These are phyloP conservation scores for Candida tammaniensis DNA, from an alignment of 805 yeast species.

Conservation along the genomic window DNA sequence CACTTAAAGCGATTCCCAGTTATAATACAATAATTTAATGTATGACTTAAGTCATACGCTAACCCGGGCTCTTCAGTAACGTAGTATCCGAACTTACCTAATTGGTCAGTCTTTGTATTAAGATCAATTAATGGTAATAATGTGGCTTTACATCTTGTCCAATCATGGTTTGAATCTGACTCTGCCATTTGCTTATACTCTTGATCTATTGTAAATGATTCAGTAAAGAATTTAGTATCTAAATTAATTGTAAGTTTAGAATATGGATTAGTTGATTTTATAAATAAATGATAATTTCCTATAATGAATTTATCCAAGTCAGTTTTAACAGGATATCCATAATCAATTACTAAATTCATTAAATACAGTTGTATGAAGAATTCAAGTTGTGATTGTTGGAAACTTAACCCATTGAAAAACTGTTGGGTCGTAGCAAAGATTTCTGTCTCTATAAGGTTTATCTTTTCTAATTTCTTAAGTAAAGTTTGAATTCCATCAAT, in stretches of 20 bases:
- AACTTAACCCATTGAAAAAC: not conserved
- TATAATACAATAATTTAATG: conserved; percentile 31
- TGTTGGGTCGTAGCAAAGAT: not conserved
- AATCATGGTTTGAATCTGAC: conserved; percentile 32
- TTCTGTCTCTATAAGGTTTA: not conserved
- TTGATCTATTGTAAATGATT: conserved; percentile 25
- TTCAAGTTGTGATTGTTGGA: conserved; percentile 19
- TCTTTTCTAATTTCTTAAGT: conserved; percentile 4
- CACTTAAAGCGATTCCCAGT: conserved; percentile 29
- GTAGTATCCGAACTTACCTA: conserved; percentile 27
- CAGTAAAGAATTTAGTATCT: conserved; percentile 30
- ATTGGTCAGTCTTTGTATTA: conserved; percentile 31
- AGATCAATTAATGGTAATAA: conserved; percentile 34
- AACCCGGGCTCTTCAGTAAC: conserved; percentile 11
- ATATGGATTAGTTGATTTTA: conserved; percentile 8
- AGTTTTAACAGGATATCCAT: conserved; percentile 9
- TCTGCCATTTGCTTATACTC: conserved; percentile 15
- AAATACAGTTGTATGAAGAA: conserved; percentile 16
- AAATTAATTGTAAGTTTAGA: conserved; percentile 21
- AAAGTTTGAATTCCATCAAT: conserved; percentile 11
- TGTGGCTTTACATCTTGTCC: conserved; percentile 38
- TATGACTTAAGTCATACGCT: conserved; percentile 16
- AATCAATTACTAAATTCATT: conserved; percentile 15
- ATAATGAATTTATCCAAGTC: conserved; percentile 15
- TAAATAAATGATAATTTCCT: conserved; percentile 10